Evolutionary conservation across 768 basidiomycete species (phyloP).

Genomic region (Sporobolomyces phaffii): DNA sequence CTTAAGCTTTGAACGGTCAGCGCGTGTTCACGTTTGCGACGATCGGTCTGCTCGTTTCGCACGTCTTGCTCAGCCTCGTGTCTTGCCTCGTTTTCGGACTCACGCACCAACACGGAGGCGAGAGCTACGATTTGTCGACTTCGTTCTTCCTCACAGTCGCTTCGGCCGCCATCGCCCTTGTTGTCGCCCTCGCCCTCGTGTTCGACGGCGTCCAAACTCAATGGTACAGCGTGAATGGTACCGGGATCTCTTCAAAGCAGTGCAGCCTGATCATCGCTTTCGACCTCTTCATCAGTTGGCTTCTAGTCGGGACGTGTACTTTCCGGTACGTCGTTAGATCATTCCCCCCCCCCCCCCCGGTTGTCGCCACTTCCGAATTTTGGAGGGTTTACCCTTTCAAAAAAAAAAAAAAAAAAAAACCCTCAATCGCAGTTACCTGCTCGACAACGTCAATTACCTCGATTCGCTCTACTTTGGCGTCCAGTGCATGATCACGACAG

Average conservation of each 20-base stretch:
- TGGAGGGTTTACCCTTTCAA: no score
- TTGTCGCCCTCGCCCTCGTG: not conserved
- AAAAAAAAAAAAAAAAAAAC: not conserved
- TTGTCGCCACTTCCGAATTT: no score
- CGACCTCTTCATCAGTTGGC: not conserved
- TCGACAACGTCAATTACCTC: not conserved
- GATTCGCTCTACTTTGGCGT: not conserved
- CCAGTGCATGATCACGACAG: conserved; percentile 21
- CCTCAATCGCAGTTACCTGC: not conserved
- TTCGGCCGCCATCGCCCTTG: conserved; percentile 8
- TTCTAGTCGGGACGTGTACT: conserved; percentile 3
- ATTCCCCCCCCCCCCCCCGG: no score
- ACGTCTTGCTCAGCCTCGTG: conserved; percentile 16
- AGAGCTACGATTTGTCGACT: conserved; percentile 25
- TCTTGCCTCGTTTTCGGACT: conserved; percentile 12
- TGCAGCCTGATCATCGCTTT: conserved; percentile 11
- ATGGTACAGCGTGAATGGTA: not conserved
- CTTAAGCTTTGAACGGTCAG: not conserved
- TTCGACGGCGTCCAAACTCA: conserved; percentile 8
- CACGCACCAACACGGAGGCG: not conserved
- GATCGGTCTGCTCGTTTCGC: not conserved
- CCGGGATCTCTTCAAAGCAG: conserved; percentile 10
- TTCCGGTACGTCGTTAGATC: not conserved
- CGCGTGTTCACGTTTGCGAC: conserved; percentile 24
- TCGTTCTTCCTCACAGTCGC: conserved; percentile 25